A percentile compares a stretch with the other conserved stretches of the same genome.
Conservation (phyloP, 2,329 filamentous ascomycete species). For the Coniochaeta sp. region DNA sequence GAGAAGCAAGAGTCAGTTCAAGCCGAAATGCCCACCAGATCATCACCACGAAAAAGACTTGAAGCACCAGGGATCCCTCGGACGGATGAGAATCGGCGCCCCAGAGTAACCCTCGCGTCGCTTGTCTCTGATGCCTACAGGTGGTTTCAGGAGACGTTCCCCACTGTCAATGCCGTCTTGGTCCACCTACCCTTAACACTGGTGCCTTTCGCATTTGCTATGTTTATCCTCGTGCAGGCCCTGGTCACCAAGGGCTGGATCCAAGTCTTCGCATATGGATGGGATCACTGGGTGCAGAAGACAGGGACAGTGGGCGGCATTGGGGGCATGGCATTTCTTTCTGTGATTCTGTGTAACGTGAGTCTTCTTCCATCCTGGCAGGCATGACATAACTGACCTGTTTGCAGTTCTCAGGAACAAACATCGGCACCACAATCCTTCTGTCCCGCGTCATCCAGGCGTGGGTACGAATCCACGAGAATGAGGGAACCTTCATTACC, state of each 20-base stretch:
- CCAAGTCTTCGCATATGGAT: constrained; percentile 63
- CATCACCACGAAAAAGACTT: neutral
- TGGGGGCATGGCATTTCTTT: constrained; percentile 67
- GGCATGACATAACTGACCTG: neutral
- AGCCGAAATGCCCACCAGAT: neutral
- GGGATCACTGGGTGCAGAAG: constrained; percentile 64
- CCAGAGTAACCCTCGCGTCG: constrained; percentile 43
- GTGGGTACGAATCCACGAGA: constrained; percentile 54
- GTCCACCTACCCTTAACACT: constrained; percentile 60
- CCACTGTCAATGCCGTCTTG: constrained; percentile 58
- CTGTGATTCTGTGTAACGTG: constrained; percentile 65
- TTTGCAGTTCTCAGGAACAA: constrained; percentile 65
- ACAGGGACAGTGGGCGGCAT: constrained; percentile 63
- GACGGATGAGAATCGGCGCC: neutral
- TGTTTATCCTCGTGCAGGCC: constrained; percentile 69
- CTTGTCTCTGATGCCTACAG: constrained; percentile 33
- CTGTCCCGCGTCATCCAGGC: constrained; percentile 63
- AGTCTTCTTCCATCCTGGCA: constrained; percentile 23
- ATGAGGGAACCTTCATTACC: constrained; percentile 40
- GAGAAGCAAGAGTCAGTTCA: constrained; percentile 1
- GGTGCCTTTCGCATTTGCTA: constrained; percentile 63
- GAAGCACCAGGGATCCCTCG: constrained; percentile 4
- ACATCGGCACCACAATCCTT: constrained; percentile 69
- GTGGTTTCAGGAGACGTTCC: constrained; percentile 66
- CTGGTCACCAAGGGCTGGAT: constrained; percentile 71